Base-by-base conservation (phyloP, 2,329 filamentous ascomycete genomes). In the Helotiales sp. region DNA sequence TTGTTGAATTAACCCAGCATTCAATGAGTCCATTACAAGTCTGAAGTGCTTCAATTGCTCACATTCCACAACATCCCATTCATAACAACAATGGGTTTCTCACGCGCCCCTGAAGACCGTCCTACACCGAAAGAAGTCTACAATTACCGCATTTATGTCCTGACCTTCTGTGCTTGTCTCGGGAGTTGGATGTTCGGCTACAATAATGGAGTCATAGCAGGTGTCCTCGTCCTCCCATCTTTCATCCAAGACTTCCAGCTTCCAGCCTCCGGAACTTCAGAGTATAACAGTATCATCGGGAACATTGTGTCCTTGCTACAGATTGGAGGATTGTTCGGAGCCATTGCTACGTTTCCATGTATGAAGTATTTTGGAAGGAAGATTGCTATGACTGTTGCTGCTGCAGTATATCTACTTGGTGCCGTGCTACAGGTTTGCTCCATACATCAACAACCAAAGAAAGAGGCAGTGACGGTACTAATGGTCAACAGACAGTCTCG, bases 271-370 rank as follows among this genome's bases (percentile, higher is more conserved):
- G 58, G 64, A 31, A 63, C 65, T 8, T 30, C 53, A n/a, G 55
- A 55, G 19, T 68, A 67, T 44, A 58, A 59, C 34, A 59, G 55
- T 29, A 60, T 65, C 22, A 63, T 62, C 5, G 59, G 59, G 24
- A 69, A 68, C 33, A 67, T 69, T 31, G 66, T 69, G 12, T 67
- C 65, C 8, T 56, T 69, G n/a, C 55, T 67, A 6, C 67, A 68
- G 47, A 63, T 68, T 34, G 67, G 67, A 7, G 67, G 64, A 0
- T 59, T 68, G 40, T 38, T 67, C 12, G 67, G 67, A 2, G 57
- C 57, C 12, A 57, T 67, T 55, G 30, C 44, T 25, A 65, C 59
- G 12, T 69, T 67, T 49, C 56, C 58, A 4, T 46, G 51, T 5
- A 64, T 67, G 54, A 64, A 59, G 30, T 46, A 50, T 30, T 59